These are phyloP conservation scores for Ustilago trichophora DNA, from an alignment of 1,284 basidiomycete species.

Conservation along the genomic window DNA sequence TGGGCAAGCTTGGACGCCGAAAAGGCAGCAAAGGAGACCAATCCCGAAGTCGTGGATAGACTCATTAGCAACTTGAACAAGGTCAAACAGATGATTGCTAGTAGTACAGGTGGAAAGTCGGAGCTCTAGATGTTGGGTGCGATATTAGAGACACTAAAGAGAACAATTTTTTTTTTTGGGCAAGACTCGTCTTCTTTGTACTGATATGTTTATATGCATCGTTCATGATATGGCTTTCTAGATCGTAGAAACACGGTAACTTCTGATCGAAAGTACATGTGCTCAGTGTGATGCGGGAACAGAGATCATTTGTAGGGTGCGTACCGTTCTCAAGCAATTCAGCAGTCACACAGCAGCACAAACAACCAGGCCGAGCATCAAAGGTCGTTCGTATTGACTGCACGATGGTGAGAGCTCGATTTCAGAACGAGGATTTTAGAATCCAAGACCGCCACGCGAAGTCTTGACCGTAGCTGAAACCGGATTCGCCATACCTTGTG, in stretches of 20 bases:
- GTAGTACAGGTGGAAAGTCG: conserved; percentile 3
- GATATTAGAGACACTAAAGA: too few relatives aligned
- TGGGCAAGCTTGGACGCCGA: conserved; percentile 20
- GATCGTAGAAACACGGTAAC: too few relatives aligned
- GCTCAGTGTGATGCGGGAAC: neutral
- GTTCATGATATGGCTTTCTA: too few relatives aligned
- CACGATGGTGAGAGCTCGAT: too few relatives aligned
- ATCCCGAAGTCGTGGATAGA: conserved; percentile 24
- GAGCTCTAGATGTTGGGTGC: conserved; percentile 23
- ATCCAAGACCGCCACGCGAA: conserved; percentile 58
- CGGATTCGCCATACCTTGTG: conserved; percentile 58
- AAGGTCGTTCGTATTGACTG: too few relatives aligned
- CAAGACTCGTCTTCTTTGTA: too few relatives aligned
- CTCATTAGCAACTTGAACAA: conserved; percentile 42
- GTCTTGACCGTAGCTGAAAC: conserved; percentile 63
- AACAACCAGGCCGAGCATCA: too few relatives aligned
- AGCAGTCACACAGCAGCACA: neutral
- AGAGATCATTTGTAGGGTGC: too few relatives aligned
- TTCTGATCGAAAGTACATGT: too few relatives aligned
- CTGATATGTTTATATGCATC: conserved; percentile 8
- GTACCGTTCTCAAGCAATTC: too few relatives aligned
- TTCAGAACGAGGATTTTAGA: conserved; percentile 16
- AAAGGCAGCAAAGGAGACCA: neutral
- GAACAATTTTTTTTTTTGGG: too few relatives aligned
- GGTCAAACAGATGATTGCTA: conserved; percentile 31